These are phyloP conservation scores for Amyloporia xantha DNA, from an alignment of 768 basidiomycete genomes.

Conservation along the genomic window DNA sequence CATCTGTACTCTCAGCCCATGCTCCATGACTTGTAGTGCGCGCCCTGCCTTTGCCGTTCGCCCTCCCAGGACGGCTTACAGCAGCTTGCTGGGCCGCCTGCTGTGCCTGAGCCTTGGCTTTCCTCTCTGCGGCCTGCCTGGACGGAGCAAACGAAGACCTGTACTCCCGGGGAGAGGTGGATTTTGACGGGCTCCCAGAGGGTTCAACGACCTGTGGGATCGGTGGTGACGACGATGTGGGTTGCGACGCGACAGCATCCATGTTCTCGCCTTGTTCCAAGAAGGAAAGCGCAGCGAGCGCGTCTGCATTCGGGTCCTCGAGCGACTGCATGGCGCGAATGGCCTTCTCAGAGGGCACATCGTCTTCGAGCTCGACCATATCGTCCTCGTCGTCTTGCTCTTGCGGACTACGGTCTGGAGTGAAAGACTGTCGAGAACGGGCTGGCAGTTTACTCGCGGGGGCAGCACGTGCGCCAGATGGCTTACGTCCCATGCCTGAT, in stretches of 20 bases:
- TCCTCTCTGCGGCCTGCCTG: slow-evolving; percentile 76
- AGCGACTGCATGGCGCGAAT: slow-evolving; percentile 5
- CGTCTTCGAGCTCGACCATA: slow-evolving; percentile 5
- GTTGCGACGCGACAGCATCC: slow-evolving; percentile 24
- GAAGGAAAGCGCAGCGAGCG: slow-evolving; percentile 73
- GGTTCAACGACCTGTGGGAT: slow-evolving; percentile 21
- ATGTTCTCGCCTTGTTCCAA: slow-evolving; percentile 45
- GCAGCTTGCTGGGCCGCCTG: slow-evolving; percentile 79
- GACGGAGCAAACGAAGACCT: slow-evolving; percentile 88
- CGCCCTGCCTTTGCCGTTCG: slow-evolving; percentile 33
- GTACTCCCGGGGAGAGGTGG: slow-evolving; percentile 30
- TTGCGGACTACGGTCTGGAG: slow-evolving; percentile 10
- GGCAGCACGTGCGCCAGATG: slow-evolving; percentile 78
- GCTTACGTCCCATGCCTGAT: slow-evolving; percentile 50
- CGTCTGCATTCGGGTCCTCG: slow-evolving; percentile 57
- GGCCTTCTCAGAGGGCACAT: slow-evolving; percentile 1
- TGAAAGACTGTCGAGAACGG: slow-evolving; percentile 12
- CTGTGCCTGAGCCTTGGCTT: slow-evolving; percentile 77
- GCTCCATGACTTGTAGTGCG: slow-evolving; percentile 35
- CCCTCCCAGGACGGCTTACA: slow-evolving; percentile 64
- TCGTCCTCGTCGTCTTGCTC: slow-evolving; percentile 15
- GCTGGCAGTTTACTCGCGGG: slow-evolving; percentile 27
- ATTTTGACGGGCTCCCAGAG: slow-evolving; percentile 19
- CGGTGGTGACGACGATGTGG: slow-evolving; percentile 24
- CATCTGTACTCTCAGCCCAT: slow-evolving; percentile 72